Percentiles rank a stretch among this genome's conserved stretches.
Conservation (phyloP, 2,329 filamentous ascomycete genomes). For the Balansia obtecta region DNA sequence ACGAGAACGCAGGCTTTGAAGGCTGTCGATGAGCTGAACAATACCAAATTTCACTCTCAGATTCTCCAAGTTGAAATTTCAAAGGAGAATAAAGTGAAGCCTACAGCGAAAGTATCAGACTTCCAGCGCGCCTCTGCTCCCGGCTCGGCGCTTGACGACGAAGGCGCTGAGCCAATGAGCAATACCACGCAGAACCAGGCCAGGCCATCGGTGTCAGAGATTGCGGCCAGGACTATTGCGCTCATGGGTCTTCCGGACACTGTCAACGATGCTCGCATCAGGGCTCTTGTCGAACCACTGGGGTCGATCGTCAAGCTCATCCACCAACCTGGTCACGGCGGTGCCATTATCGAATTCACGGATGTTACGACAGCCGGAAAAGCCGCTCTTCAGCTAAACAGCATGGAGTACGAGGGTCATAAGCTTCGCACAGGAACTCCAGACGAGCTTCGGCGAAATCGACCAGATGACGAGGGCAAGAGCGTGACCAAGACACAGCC, state of each 20-base stretch:
- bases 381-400: conserved; percentile 48
- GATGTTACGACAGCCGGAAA: conserved; percentile 60
- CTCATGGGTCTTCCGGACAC: conserved; percentile 85
- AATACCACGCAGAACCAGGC: conserved; percentile 12
- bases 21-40: conserved; percentile 56
- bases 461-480: conserved; percentile 25
- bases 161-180: conserved; percentile 27
- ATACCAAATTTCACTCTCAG: conserved; percentile 54
- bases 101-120: conserved; percentile 33
- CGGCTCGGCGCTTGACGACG: conserved; percentile 20
- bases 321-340: conserved; percentile 69
- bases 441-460: conserved; percentile 41
- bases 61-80: conserved; percentile 55
- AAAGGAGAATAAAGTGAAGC: conserved; percentile 42
- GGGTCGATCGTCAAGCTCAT: conserved; percentile 65
- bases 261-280: conserved; percentile 76
- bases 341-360: conserved; percentile 74
- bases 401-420: conserved; percentile 39
- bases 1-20: conserved; percentile 55
- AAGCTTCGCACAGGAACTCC: conserved; percentile 42
- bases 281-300: conserved; percentile 55
- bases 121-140: conserved; percentile 17
- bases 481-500: conserved; percentile 10
- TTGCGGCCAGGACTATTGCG: conserved; percentile 59
- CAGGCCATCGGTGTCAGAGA: conserved; percentile 33